Evolutionary conservation across 1,139 yeast species (phyloP), one percentile per base, ranked within the genome.

Genomic region (Lipomyces yarrowii): DNA sequence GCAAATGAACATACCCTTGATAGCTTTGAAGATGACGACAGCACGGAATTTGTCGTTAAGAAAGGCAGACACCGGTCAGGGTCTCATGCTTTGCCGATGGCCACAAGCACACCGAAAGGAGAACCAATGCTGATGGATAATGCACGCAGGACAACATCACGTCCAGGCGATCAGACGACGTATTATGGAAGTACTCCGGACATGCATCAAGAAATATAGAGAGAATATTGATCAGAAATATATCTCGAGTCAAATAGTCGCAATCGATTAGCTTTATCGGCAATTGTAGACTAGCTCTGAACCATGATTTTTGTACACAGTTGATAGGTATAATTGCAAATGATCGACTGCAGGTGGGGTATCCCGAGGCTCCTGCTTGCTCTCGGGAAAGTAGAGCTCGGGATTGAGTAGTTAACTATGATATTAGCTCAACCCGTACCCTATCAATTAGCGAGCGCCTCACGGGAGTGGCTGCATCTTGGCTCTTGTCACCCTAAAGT

Each of bases 81-180:
- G 30, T 21, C 11, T n/a, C 52, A 21, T 18, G 30, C 30, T 26
- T 26, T 26, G 30, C 54, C 54, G 30, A 26, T 51, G 32, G 54
- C 54, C 15, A 51, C 54, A 11, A 51, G 54, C 11, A 51, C 54
- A 26, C 54, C 54, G 18, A 51, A 23, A n/a, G 32, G 54, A 51
- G 3, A 51, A 5, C n/a, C 10, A 23, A 18, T 51, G 33, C 32
- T 18, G 15, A 8, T 23, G 15, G 54, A n/a, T 51, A 13, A 15
- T 13, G 26, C 15, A 13, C 54, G 5, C 54, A n/a, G 54, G 15
- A 23, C n/a, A 6, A 13, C 54, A 13, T 42, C n/a, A n/a, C 21
- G 10, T 42, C 32, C 32, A 4, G 54, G 32, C 2, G 32, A 51
- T 0, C 54, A 18, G 33, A 51, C 54, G 2, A 51, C 54, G 54